Conservation (phyloP, 1,139 yeast species). For the Saccharomyces pastorianus region DNA sequence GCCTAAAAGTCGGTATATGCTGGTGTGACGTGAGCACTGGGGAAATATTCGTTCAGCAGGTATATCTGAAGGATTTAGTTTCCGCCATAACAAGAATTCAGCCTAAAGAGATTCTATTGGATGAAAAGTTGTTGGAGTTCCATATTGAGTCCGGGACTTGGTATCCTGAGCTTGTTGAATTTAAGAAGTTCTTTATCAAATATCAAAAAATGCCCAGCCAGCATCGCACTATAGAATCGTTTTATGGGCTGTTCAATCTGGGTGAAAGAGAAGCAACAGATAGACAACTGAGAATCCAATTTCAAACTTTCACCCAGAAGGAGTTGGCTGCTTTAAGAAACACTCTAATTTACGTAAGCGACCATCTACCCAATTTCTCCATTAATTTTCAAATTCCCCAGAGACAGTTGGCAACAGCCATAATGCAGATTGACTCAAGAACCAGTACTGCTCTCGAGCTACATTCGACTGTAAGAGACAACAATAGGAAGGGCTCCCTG, state of each 20-base stretch:
- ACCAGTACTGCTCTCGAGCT: constrained; percentile 80
- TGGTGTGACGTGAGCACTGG: constrained; percentile 93
- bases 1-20: constrained; percentile 56
- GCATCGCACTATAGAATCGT: constrained; percentile 31
- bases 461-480: constrained; percentile 48
- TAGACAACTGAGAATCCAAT: constrained; percentile 21
- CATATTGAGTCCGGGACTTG: constrained; percentile 42
- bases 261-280: constrained; percentile 19
- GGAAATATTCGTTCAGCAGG: constrained; percentile 50
- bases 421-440: constrained; percentile 73
- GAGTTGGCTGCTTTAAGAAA: constrained; percentile 49
- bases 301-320: constrained; percentile 33
- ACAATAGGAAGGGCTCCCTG: constrained; percentile 58
- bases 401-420: constrained; percentile 40
- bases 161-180: constrained; percentile 52
- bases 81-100: constrained; percentile 33
- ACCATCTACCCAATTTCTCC: constrained; percentile 46
- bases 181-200: constrained; percentile 53
- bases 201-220: constrained; percentile 39
- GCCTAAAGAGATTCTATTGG: constrained; percentile 35
- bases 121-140: constrained; percentile 24
- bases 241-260: constrained; percentile 28
- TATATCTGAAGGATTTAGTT: constrained; percentile 28
- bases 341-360: constrained; percentile 48
- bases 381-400: constrained; percentile 47